Evolutionary conservation across 352 stramenopile genomes (phyloP).

Genomic region (Blastocystis sp.): DNA sequence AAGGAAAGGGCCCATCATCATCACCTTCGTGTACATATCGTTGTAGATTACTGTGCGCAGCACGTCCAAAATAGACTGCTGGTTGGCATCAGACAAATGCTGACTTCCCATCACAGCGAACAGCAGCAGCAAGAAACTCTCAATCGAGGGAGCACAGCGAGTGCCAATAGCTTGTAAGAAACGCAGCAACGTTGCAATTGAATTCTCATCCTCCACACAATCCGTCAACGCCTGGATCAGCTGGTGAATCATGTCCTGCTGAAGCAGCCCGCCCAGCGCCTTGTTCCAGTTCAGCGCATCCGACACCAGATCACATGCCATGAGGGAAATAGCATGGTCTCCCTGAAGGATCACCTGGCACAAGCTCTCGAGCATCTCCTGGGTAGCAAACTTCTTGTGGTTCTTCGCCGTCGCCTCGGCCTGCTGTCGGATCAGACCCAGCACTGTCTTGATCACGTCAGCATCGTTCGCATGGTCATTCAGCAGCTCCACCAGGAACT

Average conservation of each 20-base stretch:
- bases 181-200: neutral
- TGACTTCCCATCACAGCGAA: conserved; percentile 18
- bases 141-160: conserved; percentile 12
- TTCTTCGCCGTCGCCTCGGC: conserved; percentile 14
- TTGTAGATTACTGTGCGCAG: conserved; percentile 45
- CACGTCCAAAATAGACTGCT: conserved; percentile 53
- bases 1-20: neutral
- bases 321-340: conserved; percentile 24
- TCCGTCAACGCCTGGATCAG: neutral
- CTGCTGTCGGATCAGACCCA: conserved; percentile 13
- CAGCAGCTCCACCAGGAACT: conserved; percentile 36
- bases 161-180: conserved; percentile 56
- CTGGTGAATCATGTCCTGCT: conserved; percentile 12
- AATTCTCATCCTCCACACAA: neutral
- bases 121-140: conserved; percentile 57
- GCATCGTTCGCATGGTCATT: conserved; percentile 6
- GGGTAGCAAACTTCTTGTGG: conserved; percentile 44
- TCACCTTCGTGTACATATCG: conserved; percentile 50
- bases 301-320: neutral
- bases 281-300: conserved; percentile 31
- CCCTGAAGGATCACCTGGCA: neutral
- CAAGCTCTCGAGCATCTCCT: neutral
- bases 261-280: neutral
- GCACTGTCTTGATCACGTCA: neutral
- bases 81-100: neutral